Base-by-base conservation (phyloP, 176 grass and related monocot genomes). In the Saccharum spontaneum region DNA sequence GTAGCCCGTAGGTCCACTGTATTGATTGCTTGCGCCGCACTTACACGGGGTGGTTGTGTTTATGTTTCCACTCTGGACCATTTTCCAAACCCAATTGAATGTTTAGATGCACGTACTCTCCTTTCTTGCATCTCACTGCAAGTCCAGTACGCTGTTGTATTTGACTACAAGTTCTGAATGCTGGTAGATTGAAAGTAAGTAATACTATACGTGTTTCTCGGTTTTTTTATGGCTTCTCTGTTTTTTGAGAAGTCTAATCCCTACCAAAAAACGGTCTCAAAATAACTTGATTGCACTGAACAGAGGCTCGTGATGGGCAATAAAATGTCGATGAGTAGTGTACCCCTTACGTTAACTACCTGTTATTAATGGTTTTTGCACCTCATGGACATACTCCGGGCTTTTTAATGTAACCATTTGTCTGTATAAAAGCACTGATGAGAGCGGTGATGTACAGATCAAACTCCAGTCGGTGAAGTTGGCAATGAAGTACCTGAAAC, bases 401-500 rank as follows among this genome's bases (percentile, higher is more conserved):
- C 64, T 67, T 17, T 17, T 33, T 36, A 34, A 3, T 36, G 31
- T 20, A 34, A 37, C 31, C 15, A 40, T n/a, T 23, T 70, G n/a
- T 46, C 14, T 26, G 10, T 14, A 45, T 15, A 24, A 10, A 10
- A 45, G 11, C 45, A 22, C n/a, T 81, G 66, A 89, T 49, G 68
- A 63, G 45, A 41, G 6, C 24, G 75, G 28, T 69, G n/a, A 22
- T 68, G 71, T 41, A 44, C 81, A 57, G 97, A 99, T 99, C 28
- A 99, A 99, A 78, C 85, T 94, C 40, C 88, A 94, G 28, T 97
- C 94, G 0, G 94, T 94, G 26, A 99, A 97, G 73, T 54, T 99
- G 70, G 97, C 97, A 37, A 94, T 90, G 91, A 96, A 88, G 54
- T 92, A 94, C 79, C 82, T 99, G 82, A 92, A 88, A 89, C 87